phyloP scores from a whole-genome alignment of 139 green algal species.

The Tetradesmus obliquus region DNA sequence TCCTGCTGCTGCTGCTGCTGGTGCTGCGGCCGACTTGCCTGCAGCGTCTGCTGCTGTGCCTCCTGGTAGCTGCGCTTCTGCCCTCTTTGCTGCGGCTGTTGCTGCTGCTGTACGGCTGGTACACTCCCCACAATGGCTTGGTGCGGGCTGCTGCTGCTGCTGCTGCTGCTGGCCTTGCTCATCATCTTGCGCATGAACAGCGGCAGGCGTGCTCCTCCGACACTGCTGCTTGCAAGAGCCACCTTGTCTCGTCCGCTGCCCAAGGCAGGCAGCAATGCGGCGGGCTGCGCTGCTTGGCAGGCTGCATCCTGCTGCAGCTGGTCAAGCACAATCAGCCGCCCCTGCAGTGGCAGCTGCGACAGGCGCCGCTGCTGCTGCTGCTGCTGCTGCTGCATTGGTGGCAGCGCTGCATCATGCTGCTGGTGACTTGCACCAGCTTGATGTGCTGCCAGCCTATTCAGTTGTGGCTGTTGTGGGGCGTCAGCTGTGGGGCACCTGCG shows the following conservation, averaged over 20 bases:
- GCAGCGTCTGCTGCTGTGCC: not conserved
- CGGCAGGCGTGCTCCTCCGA: not conserved
- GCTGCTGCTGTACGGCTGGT: not conserved
- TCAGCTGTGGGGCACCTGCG: not conserved
- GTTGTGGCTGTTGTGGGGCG: not conserved
- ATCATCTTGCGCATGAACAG: not conserved
- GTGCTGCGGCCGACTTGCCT: not conserved
- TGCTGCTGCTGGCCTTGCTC: not conserved
- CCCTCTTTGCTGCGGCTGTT: not conserved
- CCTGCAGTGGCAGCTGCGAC: not conserved
- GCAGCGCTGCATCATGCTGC: not conserved
- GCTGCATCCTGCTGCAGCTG: constrained; percentile 1
- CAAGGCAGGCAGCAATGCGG: not conserved
- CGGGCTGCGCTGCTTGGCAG: not conserved
- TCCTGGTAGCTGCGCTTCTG: not conserved
- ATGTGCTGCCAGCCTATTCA: not conserved
- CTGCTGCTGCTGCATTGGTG: not conserved
- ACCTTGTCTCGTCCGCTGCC: not conserved
- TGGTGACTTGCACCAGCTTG: not conserved
- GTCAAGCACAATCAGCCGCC: not conserved
- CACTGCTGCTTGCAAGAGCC: not conserved
- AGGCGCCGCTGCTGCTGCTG: not conserved
- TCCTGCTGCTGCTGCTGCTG: not conserved
- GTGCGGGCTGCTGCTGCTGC: not conserved
- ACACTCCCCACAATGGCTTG: not conserved